Evolutionary conservation across 2,329 filamentous ascomycete species (phyloP), one percentile per base, ranked within the genome.

Genomic region (Aureobasidium sp.): DNA sequence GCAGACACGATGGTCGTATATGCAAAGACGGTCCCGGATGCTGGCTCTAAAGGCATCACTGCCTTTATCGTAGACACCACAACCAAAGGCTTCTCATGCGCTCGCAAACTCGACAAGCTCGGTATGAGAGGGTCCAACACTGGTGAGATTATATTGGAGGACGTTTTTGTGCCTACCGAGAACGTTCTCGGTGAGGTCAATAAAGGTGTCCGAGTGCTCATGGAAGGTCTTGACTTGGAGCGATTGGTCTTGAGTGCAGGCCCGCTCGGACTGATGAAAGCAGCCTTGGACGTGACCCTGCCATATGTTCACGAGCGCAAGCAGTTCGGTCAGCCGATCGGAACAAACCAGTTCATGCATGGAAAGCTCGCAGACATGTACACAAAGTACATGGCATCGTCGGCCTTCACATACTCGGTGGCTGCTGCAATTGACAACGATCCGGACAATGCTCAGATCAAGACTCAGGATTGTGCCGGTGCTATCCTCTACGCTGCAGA

Each of bases 111-210:
- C 20, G 93, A 97, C 80, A 97, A 99, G 79, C 88, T 99, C 75
- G 94, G 94, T 68, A 99, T 99, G 94, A 85, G 94, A 62, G 94
- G 94, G 63, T 94, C 89, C 68, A 97, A 97, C 77, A 97, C 94
- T 0, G 94, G 94, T 69, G 94, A 97, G 76, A 83, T 97, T 27
- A 84, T 93, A 62, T 95, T 97, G 68, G 91, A 96, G 65, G 82
- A 87, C 67, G 91, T 97, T 63, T 96, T 97, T 71, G 91, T 97
- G 7, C 91, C 94, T 3, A 78, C 80, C 9, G 87, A 88, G 69
- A 90, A 96, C 73, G 76, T 97, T 0, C 83, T 99, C 0, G 94
- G 94, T 34, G 75, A 83, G 42, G 71, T 96, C 63, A 89, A 96
- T 78, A 85, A 83, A 58, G 94, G 94, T 65, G 92, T 96, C 29